Base-by-base conservation (phyloP, 768 basidiomycete genomes). In the Cyclocybe aegerita region DNA sequence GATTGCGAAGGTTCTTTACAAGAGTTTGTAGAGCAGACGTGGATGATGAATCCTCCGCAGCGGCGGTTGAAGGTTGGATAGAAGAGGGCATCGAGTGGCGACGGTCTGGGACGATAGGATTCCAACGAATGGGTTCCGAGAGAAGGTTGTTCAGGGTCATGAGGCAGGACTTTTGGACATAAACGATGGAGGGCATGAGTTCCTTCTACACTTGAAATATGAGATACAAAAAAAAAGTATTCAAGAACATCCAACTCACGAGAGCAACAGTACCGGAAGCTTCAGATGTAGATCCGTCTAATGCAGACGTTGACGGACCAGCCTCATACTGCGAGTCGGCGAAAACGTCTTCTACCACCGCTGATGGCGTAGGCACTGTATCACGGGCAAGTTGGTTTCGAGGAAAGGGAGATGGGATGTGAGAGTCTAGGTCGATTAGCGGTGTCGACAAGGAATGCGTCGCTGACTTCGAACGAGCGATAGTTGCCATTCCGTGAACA, bases 71-170 rank as follows among this genome's bases (percentile, higher is more conserved):
- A 11, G 65, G 56, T 39, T 70, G 62, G 7, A 76, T 63, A n/a
- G 66, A 61, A 3, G 79, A 65, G 14, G 82, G 79, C 74, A 83
- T 78, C 8, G 85, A 84, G 60, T 82, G 79, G 43, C 82, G 73
- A 33, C 82, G 77, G 62, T 81, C 75, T 52, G 83, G 80, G 17
- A 83, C 69, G 49, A 82, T 82, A 7, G 81, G 73, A 45, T 69
- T 73, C 82, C 78, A 82, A 50, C 68, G 59, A 1, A 67, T 67
- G 11, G 78, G 72, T 9, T 69, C 72, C 31, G 82, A 81, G 15
- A 90, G 78, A 15, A 91, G 73, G 64, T 81, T 84, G 58, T 83
- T 81, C 41, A 93, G 71, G 2, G 86, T 87, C 73, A 83, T 83
- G 17, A 92, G 60, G 63, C 87, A 90, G 12, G 87, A 88, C 51